Percentiles rank a stretch among this genome's conserved stretches.
Conservation (phyloP, 345 rosid genomes). For the Microcos paniculata region DNA sequence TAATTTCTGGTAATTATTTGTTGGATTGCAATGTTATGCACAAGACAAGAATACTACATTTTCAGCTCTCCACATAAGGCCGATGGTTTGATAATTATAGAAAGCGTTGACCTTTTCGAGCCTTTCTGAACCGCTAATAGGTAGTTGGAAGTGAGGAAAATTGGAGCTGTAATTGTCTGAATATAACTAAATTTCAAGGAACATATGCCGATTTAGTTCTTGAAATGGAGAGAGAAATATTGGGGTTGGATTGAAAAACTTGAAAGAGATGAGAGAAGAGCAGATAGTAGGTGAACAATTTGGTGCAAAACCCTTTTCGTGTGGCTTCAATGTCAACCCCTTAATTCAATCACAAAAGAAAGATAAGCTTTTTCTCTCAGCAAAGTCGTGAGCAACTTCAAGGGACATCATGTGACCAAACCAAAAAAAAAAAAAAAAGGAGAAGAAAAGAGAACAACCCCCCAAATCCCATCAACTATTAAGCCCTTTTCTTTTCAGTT, state of each 20-base stretch:
- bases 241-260: neutral
- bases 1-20: too few relatives aligned
- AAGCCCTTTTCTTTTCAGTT: too few relatives aligned
- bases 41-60: neutral
- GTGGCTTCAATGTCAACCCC: constrained; percentile 31
- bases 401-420: constrained; percentile 25
- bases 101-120: neutral
- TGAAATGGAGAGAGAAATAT: neutral
- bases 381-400: constrained; percentile 22
- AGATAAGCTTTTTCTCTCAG: neutral
- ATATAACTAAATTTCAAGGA: neutral
- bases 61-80: neutral
- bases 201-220: neutral
- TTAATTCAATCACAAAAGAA: neutral
- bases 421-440: neutral
- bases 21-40: too few relatives aligned
- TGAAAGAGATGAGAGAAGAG: neutral
- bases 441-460: too few relatives aligned
- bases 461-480: neutral
- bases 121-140: neutral
- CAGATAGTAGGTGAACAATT: constrained; percentile 1
- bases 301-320: constrained; percentile 14
- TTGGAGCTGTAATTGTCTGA: neutral
- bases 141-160: neutral
- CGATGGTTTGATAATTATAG: neutral